These are phyloP conservation scores for Puccinia triticina DNA, from an alignment of 1,284 basidiomycete genomes.

Conservation along the genomic window DNA sequence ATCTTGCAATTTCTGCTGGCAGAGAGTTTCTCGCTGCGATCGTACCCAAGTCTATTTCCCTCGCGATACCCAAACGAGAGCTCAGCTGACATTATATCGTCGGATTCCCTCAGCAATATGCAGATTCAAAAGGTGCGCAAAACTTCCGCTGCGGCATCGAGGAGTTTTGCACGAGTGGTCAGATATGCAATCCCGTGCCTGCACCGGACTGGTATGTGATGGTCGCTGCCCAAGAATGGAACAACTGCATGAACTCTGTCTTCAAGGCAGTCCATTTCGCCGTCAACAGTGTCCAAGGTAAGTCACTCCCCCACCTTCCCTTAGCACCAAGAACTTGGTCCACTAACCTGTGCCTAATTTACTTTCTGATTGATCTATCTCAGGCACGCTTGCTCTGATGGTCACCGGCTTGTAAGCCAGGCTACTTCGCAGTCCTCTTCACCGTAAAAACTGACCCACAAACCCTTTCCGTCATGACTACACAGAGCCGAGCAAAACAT, in stretches of 20 bases:
- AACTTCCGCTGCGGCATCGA: constrained; percentile 48
- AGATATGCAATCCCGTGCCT: constrained; percentile 45
- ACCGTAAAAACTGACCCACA: neutral
- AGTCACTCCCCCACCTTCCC: neutral
- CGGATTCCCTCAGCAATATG: constrained; percentile 19
- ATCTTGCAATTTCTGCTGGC: neutral
- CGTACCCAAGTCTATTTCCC: neutral
- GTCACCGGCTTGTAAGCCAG: constrained; percentile 41
- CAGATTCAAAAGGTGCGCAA: neutral
- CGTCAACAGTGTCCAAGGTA: constrained; percentile 32
- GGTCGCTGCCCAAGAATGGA: constrained; percentile 42
- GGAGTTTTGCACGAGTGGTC: constrained; percentile 35
- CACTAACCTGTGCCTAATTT: neutral
- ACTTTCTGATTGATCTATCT: neutral
- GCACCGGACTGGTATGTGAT: constrained; percentile 42
- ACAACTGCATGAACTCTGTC: constrained; percentile 40
- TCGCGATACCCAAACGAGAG: neutral
- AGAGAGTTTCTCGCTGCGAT: neutral
- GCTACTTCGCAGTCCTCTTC: neutral
- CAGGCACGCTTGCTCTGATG: constrained; percentile 42
- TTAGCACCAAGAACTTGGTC: neutral
- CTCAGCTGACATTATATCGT: no score
- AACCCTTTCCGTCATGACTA: neutral
- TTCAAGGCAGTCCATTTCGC: constrained; percentile 16
- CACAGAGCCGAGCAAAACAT: constrained; percentile 32